These are phyloP conservation scores for Volutella citrinella DNA, from an alignment of 2,329 filamentous ascomycete genomes.

Conservation along the genomic window DNA sequence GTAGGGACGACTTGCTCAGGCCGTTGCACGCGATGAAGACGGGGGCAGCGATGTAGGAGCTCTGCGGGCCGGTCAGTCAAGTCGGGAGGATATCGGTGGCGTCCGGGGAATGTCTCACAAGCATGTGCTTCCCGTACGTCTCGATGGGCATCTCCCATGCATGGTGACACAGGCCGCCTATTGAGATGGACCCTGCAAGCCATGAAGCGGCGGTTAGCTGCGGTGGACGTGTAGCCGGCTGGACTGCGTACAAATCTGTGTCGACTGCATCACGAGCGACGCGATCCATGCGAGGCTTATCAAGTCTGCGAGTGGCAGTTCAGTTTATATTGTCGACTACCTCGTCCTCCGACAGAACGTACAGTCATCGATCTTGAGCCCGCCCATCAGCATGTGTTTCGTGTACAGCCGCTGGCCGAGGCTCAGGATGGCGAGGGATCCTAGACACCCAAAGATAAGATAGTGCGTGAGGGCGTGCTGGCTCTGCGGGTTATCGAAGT, in stretches of 20 bases:
- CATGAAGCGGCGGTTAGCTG: not conserved
- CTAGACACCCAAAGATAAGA: conserved; percentile 21
- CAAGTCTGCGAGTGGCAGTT: too few relatives aligned
- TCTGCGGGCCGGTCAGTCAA: conserved; percentile 5
- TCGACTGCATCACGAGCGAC: conserved; percentile 20
- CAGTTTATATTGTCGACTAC: too few relatives aligned
- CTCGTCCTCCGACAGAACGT: too few relatives aligned
- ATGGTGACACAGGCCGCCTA: conserved; percentile 25
- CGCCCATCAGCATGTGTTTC: conserved; percentile 17
- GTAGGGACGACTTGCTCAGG: conserved; percentile 33
- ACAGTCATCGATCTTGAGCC: conserved; percentile 18
- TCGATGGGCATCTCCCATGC: conserved; percentile 25
- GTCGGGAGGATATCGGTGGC: not conserved
- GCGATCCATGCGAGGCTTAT: too few relatives aligned
- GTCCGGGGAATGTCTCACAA: too few relatives aligned
- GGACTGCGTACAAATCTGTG: conserved; percentile 24
- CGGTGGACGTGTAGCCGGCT: too few relatives aligned
- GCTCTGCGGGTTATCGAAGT: conserved; percentile 28
- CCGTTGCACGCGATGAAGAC: conserved; percentile 32
- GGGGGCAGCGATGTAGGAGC: conserved; percentile 23
- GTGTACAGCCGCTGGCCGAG: conserved; percentile 28
- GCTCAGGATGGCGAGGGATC: conserved; percentile 13
- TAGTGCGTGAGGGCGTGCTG: conserved; percentile 21
- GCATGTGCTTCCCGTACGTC: conserved; percentile 18
- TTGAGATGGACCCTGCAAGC: conserved; percentile 19